A percentile compares a stretch with the other conserved stretches of the same genome.
phyloP scores from a whole-genome alignment of 352 stramenopile species.

The Phytophthora palmivora region DNA sequence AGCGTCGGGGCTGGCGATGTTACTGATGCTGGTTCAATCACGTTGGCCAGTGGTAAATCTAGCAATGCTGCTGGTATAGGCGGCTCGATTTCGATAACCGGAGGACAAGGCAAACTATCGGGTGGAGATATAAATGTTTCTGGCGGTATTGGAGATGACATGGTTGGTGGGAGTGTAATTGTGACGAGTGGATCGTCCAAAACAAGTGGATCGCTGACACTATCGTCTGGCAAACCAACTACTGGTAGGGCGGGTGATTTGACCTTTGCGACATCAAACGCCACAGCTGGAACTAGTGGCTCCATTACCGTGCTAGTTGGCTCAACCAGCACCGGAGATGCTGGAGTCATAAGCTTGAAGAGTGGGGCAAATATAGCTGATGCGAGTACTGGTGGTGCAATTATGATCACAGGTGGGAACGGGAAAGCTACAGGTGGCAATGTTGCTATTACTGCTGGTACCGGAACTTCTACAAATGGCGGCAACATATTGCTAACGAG shows the following conservation, averaged over 20 bases:
- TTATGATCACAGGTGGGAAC: constrained; percentile 22
- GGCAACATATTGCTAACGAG: constrained; percentile 39
- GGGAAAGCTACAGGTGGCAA: constrained; percentile 26
- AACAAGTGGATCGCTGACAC: constrained; percentile 28
- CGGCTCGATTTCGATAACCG: constrained; percentile 23
- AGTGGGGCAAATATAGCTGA: constrained; percentile 21
- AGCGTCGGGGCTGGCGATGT: constrained; percentile 19
- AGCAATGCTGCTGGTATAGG: constrained; percentile 14
- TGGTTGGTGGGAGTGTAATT: constrained; percentile 28
- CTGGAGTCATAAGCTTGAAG: constrained; percentile 24
- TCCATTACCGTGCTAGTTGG: constrained; percentile 28
- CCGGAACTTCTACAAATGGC: constrained; percentile 27
- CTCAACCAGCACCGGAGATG: constrained; percentile 9
- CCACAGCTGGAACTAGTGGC: constrained; percentile 21
- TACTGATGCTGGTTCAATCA: constrained; percentile 12
- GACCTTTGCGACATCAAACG: constrained; percentile 17
- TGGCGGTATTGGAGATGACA: constrained; percentile 24
- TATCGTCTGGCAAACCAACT: constrained; percentile 24
- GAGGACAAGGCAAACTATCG: constrained; percentile 14
- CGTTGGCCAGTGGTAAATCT: constrained; percentile 10
- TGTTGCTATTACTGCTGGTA: constrained; percentile 26
- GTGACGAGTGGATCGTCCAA: constrained; percentile 32
- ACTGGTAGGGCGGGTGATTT: constrained; percentile 26
- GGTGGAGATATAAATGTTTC: constrained; percentile 23
- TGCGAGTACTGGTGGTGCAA: constrained; percentile 23